These are phyloP conservation scores for Cryptococcus maquisensis DNA, from an alignment of 1,284 basidiomycete genomes.

Conservation along the genomic window DNA sequence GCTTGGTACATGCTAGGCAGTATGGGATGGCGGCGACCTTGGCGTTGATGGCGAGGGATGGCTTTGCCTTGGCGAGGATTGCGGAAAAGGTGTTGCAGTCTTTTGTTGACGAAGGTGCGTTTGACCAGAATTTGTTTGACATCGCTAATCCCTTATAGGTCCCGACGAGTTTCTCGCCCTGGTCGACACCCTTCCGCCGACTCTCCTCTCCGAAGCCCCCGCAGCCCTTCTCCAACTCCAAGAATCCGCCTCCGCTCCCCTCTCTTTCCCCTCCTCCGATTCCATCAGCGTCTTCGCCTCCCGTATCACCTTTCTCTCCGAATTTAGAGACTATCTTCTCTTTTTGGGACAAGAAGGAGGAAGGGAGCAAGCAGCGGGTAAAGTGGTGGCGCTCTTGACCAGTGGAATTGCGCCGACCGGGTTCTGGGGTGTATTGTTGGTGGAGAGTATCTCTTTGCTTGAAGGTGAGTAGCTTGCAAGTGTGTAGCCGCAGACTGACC, in stretches of 20 bases:
- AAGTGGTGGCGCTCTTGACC: conserved; percentile 47
- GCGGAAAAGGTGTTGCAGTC: conserved; percentile 48
- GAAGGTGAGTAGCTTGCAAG: conserved; percentile 39
- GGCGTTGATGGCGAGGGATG: conserved; percentile 46
- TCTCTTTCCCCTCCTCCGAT: conserved; percentile 10
- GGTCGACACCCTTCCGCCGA: conserved; percentile 36
- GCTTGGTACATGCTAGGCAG: conserved; percentile 39
- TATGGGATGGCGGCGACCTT: conserved; percentile 50
- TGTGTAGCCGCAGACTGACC: neutral
- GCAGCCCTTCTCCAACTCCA: conserved; percentile 23
- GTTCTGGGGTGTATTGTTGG: conserved; percentile 49
- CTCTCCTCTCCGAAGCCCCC: conserved; percentile 35
- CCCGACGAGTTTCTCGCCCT: conserved; percentile 27
- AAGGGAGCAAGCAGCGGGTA: conserved; percentile 42
- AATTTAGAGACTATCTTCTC: conserved; percentile 52
- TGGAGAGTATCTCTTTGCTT: conserved; percentile 48
- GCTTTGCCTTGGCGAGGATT: conserved; percentile 44
- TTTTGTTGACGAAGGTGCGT: conserved; percentile 46
- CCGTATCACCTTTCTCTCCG: conserved; percentile 50
- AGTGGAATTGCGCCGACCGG: conserved; percentile 47
- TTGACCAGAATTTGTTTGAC: neutral
- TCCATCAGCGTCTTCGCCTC: conserved; percentile 36
- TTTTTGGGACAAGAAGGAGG: conserved; percentile 42
- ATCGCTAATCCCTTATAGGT: conserved; percentile 13
- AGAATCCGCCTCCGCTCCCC: neutral